Percentiles rank a stretch among this genome's conserved stretches.
Evolutionary conservation across 306 rosid species (phyloP).

Genomic region (Sphenostylis stenocarpa): DNA sequence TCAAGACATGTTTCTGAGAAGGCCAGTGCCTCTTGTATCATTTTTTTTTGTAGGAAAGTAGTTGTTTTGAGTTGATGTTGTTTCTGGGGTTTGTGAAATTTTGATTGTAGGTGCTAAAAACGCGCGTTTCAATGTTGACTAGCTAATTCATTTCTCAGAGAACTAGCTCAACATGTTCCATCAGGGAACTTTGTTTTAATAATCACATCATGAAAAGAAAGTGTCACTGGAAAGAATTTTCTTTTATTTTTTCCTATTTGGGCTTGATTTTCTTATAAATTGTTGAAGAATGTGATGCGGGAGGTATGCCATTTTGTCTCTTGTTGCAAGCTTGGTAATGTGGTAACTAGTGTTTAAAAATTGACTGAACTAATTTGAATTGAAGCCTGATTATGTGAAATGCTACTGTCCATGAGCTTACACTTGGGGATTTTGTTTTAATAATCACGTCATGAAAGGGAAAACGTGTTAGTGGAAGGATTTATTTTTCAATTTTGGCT

Average conservation of each 20-base stretch:
- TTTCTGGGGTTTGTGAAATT: background rate
- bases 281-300: background rate
- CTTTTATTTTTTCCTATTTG: background rate
- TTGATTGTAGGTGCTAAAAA: background rate
- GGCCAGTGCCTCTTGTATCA: too few species aligned
- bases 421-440: too few species aligned
- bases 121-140: background rate
- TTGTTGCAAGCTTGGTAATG: background rate
- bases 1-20: background rate
- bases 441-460: background rate
- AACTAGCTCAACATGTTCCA: background rate
- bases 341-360: background rate
- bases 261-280: background rate
- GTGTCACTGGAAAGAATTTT: background rate
- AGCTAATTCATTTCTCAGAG: background rate
- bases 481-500: background rate
- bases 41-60: background rate
- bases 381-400: constrained; percentile 25
- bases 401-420: constrained; percentile 5
- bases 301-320: background rate
- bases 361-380: background rate
- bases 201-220: background rate
- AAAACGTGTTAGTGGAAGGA: background rate
- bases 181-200: background rate
- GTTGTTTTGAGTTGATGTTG: background rate